Evolutionary conservation across 345 rosid species (phyloP), one percentile per base, ranked within the genome.

Genomic region (Lagerstroemia speciosa): DNA sequence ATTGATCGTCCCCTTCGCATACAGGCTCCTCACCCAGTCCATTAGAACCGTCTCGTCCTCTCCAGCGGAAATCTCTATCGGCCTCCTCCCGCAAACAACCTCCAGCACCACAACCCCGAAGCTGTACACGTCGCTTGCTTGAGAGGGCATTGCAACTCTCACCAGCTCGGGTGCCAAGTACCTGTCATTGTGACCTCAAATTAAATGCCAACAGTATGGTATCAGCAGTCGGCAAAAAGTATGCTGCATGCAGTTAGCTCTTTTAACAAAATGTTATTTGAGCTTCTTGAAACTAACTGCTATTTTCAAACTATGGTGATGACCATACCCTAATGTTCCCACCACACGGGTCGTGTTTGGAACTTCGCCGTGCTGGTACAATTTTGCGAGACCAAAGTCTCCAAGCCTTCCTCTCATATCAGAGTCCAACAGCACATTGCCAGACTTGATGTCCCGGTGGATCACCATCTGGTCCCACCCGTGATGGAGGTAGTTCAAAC

Each of bases 381-480:
- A 74, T 76, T 87, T 92, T 0, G 98, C 96, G 0, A 92, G 81
- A 3, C 98, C 96, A n/a, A 92, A 92, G 68, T 92, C 98, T 5
- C 96, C 96, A 0, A 92, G 67, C 66, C 91, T 71, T 26, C 94
- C 96, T 55, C 96, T 82, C 98, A 88, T 89, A 5, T 88, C 96
- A 1, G 85, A 71, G 63, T 92, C 98, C 6, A 92, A 64, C 71
- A 88, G 75, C 40, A 92, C 79, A 82, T 92, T 92, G 74, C 98
- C 85, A 2, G 98, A 85, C 61, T 89, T 92, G 60, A 92, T 86
- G 53, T 92, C 98, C 72, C 98, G 72, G 67, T 88, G 96, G 9
- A 92, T 77, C 45, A 92, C 98, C 1, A 90, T 91, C 73, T 92
- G 86, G 52, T 92, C 95, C 96, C 98, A 90, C 3, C 98, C 95